Evolutionary conservation across 2,329 filamentous ascomycete genomes (phyloP), one percentile per base, ranked within the genome.

Genomic region (Emericellopsis atlantica): DNA sequence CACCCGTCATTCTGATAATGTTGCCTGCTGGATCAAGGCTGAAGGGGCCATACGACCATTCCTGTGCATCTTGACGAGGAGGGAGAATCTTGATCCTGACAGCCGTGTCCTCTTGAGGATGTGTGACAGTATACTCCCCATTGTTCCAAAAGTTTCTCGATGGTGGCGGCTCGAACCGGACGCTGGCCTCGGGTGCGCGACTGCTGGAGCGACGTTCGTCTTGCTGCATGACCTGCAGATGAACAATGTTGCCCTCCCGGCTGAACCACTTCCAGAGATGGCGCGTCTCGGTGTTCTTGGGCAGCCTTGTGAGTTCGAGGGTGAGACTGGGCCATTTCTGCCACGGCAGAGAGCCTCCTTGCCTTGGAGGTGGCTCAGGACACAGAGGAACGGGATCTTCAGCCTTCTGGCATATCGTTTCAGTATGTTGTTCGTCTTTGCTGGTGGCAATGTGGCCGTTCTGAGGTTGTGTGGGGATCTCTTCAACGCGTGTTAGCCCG

Each of bases 131-230:
- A 42, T 54, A 52, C 9, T 57, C 46, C 1, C 50, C 48, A 9
- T 57, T 58, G 2, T 46, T 48, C 74, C 76, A 80, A 49, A 81
- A 80, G 1, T 61, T 52, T 4, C 48, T 48, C 8, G 49, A 36
- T 0, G 77, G 76, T 0, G 74, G 71, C 0, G 78, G 77, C 52
- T 67, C 70, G 45, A 84, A 82, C 2, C 61, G 63, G 29, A 84
- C 56, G 52, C 22, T 59, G 43, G n/a, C 70, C 26, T 59, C 24
- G 58, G 46, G 6, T 48, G 44, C 38, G 61, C 15, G 9, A 6
- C 24, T 16, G 14, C 14, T 51, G 37, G 39, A 6, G 24, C 23
- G 6, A 32, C 16, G 2, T 40, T 23, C 4, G 49, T 46, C 9
- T 36, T n/a, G 6, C n/a, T 18, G 3, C 22, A 15, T 24, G 24